Evolutionary conservation across 306 rosid genomes (phyloP).

Genomic region (Notholithocarpus densiflorus): DNA sequence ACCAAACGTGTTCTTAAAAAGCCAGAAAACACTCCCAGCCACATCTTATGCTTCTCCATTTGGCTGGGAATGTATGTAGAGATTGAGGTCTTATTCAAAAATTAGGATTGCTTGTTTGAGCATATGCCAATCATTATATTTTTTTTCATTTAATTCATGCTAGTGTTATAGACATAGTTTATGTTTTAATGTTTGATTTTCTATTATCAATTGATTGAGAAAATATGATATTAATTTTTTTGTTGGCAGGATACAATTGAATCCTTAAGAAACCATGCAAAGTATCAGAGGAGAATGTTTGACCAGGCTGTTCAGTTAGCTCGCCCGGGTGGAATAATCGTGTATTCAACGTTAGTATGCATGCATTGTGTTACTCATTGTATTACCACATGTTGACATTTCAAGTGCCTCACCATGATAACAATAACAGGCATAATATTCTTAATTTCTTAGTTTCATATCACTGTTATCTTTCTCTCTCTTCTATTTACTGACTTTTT

Average conservation of each 20-base stretch:
- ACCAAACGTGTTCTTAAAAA: too few species aligned
- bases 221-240: constrained; percentile 10
- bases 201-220: not conserved
- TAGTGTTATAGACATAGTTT: not conserved
- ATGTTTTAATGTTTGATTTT: not conserved
- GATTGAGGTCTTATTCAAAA: not conserved
- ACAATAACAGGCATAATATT: not conserved
- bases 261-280: constrained; percentile 70
- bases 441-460: not conserved
- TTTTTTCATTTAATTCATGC: not conserved
- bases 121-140: not conserved
- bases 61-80: not conserved
- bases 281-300: constrained; percentile 83
- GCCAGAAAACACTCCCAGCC: too few species aligned
- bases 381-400: constrained; percentile 4
- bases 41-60: not conserved
- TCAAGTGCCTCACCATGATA: not conserved
- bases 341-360: constrained; percentile 86
- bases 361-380: constrained; percentile 19
- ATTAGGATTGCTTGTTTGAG: not conserved
- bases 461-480: not conserved
- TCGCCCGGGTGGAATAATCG: constrained; percentile 78
- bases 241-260: constrained; percentile 70
- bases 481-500: too few species aligned
- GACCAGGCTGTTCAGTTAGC: constrained; percentile 93